These are phyloP conservation scores for Leishmania guyanensis DNA, from an alignment of 208 protist genomes.

Conservation along the genomic window DNA sequence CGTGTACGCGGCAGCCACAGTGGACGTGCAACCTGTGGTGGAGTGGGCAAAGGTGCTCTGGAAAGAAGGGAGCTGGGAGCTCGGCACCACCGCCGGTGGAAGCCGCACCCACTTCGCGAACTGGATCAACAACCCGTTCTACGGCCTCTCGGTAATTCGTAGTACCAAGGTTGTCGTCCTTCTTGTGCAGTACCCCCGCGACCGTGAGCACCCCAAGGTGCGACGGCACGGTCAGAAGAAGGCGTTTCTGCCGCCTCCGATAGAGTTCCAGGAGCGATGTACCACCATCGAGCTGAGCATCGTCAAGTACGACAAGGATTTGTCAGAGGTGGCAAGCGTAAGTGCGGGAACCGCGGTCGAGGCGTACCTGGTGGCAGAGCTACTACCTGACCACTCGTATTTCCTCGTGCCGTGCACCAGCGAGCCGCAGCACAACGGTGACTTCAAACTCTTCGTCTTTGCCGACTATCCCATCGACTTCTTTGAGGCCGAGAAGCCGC, in stretches of 20 bases:
- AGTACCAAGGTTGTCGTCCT: slow-evolving; percentile 72
- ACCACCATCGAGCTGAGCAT: slow-evolving; percentile 84
- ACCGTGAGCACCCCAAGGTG: slow-evolving; percentile 70
- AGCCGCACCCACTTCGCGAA: slow-evolving; percentile 58
- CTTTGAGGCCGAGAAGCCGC: slow-evolving; percentile 52
- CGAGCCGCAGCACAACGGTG: slow-evolving; percentile 69
- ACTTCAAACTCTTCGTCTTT: slow-evolving; percentile 89
- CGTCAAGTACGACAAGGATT: slow-evolving; percentile 56
- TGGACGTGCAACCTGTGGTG: slow-evolving; percentile 60
- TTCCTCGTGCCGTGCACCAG: slow-evolving; percentile 83
- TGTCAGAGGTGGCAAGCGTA: slow-evolving; percentile 52
- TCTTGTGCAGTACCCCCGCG: slow-evolving; percentile 81
- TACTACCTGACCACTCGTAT: slow-evolving; percentile 59
- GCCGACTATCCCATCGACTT: slow-evolving; percentile 73
- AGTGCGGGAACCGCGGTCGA: slow-evolving; percentile 52
- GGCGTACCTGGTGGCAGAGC: slow-evolving; percentile 47
- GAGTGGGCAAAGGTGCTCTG: slow-evolving; percentile 73
- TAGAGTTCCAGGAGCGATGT: slow-evolving; percentile 63
- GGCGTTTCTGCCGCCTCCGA: slow-evolving; percentile 64
- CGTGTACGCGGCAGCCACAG: slow-evolving; percentile 55
- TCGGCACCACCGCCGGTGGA: slow-evolving; percentile 82
- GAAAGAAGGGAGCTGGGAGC: slow-evolving; percentile 76
- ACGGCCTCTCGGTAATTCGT: slow-evolving; percentile 63
- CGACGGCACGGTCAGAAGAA: slow-evolving; percentile 68
- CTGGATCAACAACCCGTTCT: slow-evolving; percentile 93